Base-by-base conservation (phyloP, 345 rosid genomes). In the Firmiana major region DNA sequence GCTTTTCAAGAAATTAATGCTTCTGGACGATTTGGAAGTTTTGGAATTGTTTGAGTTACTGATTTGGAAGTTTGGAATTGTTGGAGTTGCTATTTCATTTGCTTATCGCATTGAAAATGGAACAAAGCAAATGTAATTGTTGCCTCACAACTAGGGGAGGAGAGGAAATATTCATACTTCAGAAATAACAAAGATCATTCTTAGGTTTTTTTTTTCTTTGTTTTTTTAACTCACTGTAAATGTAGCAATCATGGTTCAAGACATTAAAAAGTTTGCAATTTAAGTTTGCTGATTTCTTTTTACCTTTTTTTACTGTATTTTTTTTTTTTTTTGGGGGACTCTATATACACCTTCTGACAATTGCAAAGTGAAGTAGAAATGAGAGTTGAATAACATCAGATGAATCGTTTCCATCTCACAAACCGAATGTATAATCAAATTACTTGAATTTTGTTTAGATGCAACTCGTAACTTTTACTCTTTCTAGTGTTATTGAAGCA, bases 211-310 rank as follows among this genome's bases (percentile, higher is more conserved):
- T 49, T 49, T 2, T 24, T 24, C 1, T 3, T 46, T 2, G 26
- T 24, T 26, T 21, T 70, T 31, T 70, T 70, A 28, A 34, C 21
- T 9, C 40, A 28, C 40, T 0, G 73, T 8, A 68, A 0, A 48
- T 68, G 60, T 70, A 49, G 43, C 45, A 70, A 16, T 49, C 60
- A 28, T 48, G 59, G 49, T 70, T 70, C 15, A 51, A 70, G 74
- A 49, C 1, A 19, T 48, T 16, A 51, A 9, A 9, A 70, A 8
- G 5, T 70, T 70, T 1, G 4, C 43, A 15, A 48, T 70, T 28
- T 70, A 40, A 15, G 38, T 15, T 13, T 38, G 28, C 7, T 13
- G 38, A 9, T 38, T 65, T 40, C 26, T 38, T 22, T 2, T 31
- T 4, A n/a, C n/a, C n/a, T n/a, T n/a, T 9, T 3, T 68, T 45